Evolutionary conservation across 2,329 filamentous ascomycete genomes (phyloP).

Genomic region (Colletotrichum theobromicola): DNA sequence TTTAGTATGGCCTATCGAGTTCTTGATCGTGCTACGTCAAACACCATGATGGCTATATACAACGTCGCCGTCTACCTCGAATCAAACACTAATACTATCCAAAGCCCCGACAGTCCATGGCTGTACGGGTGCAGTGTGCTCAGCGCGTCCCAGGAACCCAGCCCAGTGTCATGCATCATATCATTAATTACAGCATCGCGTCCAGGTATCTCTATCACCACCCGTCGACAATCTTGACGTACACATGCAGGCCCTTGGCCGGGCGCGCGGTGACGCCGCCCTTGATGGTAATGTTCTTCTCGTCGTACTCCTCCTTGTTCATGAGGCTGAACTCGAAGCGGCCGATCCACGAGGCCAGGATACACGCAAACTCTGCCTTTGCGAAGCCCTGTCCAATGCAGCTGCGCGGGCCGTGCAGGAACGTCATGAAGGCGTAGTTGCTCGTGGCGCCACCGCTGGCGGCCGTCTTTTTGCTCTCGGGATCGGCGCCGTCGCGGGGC

Average conservation of each 20-base stretch:
- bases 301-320: slow-evolving; percentile 67
- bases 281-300: slow-evolving; percentile 70
- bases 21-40: no score
- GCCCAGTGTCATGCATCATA: background rate
- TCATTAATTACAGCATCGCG: background rate
- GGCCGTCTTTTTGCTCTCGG: slow-evolving; percentile 40
- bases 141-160: background rate
- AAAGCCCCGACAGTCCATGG: background rate
- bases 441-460: slow-evolving; percentile 74
- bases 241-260: slow-evolving; percentile 73
- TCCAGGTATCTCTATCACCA: background rate
- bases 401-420: slow-evolving; percentile 83
- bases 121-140: background rate
- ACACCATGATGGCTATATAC: background rate
- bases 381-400: slow-evolving; percentile 88
- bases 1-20: no score
- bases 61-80: background rate
- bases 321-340: slow-evolving; percentile 69
- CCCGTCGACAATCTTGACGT: slow-evolving; percentile 60
- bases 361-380: slow-evolving; percentile 81
- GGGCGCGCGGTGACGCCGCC: slow-evolving; percentile 76
- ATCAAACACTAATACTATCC: background rate
- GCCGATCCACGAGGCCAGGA: slow-evolving; percentile 79
- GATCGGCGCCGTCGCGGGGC: slow-evolving; percentile 41
- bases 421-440: slow-evolving; percentile 82